phyloP scores from a whole-genome alignment of 2,329 filamentous ascomycete genomes.

The Pseudopithomyces maydicus region DNA sequence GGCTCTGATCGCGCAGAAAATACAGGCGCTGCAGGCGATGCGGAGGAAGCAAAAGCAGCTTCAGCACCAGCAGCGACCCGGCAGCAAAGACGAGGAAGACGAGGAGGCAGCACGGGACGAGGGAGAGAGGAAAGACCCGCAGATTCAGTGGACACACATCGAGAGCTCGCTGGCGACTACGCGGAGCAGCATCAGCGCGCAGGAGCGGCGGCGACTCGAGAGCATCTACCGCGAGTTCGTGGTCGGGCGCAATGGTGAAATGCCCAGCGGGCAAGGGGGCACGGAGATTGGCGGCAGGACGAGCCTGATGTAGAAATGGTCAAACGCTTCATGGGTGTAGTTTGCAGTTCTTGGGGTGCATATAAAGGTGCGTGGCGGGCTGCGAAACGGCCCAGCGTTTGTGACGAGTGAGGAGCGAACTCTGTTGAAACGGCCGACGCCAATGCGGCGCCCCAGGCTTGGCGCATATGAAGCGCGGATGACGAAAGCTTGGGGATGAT shows the following conservation, averaged over 20 bases:
- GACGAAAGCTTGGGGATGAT: conserved; percentile 9
- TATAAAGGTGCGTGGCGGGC: neutral
- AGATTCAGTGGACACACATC: conserved; percentile 85
- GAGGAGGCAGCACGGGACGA: conserved; percentile 38
- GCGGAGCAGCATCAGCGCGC: conserved; percentile 77
- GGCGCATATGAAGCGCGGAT: conserved; percentile 3
- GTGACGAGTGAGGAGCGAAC: neutral
- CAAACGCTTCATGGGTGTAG: neutral
- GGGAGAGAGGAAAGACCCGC: conserved; percentile 66
- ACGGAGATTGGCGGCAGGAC: conserved; percentile 91
- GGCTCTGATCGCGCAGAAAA: conserved; percentile 78
- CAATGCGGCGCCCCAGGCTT: conserved; percentile 6
- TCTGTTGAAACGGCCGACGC: neutral
- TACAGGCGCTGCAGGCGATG: conserved; percentile 76
- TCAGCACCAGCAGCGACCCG: conserved; percentile 26
- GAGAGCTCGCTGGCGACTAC: conserved; percentile 77
- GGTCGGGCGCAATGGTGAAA: conserved; percentile 88
- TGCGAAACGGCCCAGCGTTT: neutral
- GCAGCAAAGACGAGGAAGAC: conserved; percentile 23
- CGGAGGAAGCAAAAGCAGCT: conserved; percentile 66
- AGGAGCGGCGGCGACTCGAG: conserved; percentile 75
- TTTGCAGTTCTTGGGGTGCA: neutral
- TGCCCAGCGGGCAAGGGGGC: conserved; percentile 89
- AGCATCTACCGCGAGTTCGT: conserved; percentile 94
- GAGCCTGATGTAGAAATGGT: conserved; percentile 76